Evolutionary conservation across 148 eudicot species (phyloP).

Genomic region (Chenopodium berlandieri): DNA sequence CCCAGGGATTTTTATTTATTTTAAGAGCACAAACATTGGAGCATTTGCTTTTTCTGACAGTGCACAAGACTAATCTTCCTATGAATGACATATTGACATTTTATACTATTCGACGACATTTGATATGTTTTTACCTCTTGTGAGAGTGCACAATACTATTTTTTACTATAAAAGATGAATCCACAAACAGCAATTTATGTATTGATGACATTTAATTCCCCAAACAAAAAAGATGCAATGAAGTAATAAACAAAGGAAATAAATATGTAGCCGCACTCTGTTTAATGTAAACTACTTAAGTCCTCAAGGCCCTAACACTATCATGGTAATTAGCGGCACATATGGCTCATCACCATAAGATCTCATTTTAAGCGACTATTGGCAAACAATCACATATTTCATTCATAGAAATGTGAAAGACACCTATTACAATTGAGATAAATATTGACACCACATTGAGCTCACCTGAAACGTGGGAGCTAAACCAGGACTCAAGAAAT

Average conservation of each 20-base stretch:
- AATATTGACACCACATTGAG: not conserved
- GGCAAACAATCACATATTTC: not conserved
- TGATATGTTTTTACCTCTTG: not conserved
- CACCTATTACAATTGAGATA: not conserved
- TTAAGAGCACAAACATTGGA: not conserved
- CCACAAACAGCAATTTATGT: no score
- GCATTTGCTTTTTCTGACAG: not conserved
- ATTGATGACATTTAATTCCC: not conserved
- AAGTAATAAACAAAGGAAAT: not conserved
- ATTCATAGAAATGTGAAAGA: not conserved
- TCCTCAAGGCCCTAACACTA: not conserved
- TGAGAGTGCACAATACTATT: no score
- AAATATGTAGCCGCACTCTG: not conserved
- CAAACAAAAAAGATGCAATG: not conserved
- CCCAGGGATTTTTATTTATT: not conserved
- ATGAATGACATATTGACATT: not conserved
- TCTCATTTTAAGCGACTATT: not conserved
- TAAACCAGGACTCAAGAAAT: conserved; percentile 91
- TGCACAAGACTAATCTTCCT: not conserved
- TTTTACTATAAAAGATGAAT: no score
- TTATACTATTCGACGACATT: not conserved
- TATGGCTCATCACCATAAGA: not conserved
- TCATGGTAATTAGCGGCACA: not conserved
- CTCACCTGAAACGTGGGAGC: conserved; percentile 97
- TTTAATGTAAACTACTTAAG: not conserved